phyloP scores from a whole-genome alignment of 257 asterid species.

The Oldenlandia corymbosa region DNA sequence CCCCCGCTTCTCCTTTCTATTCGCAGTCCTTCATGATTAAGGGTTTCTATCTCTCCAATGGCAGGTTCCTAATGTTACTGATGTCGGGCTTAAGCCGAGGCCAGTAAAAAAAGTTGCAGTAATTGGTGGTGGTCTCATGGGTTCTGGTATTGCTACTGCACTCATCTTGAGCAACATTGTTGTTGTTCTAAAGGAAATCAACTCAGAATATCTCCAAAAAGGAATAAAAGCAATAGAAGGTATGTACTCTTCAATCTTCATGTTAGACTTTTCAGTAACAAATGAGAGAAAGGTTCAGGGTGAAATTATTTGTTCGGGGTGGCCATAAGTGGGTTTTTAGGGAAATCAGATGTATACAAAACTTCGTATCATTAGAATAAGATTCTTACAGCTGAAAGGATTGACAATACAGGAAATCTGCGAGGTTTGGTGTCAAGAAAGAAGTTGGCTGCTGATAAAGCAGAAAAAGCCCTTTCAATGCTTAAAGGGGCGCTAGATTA shows the following conservation, averaged over 20 bases:
- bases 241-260: conserved; percentile 13
- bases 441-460: conserved; percentile 64
- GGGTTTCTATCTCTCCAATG: conserved; percentile 13
- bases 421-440: conserved; percentile 72
- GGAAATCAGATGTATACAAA: not conserved
- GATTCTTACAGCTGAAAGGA: conserved; percentile 10
- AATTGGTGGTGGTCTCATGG: conserved; percentile 98
- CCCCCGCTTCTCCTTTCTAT: not conserved
- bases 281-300: not conserved
- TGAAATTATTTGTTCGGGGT: not conserved
- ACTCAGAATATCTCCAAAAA: conserved; percentile 80
- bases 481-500: conserved; percentile 79
- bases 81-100: conserved; percentile 90
- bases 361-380: not conserved
- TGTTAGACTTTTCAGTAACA: too few species aligned
- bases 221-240: conserved; percentile 84
- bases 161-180: conserved; percentile 54
- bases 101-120: conserved; percentile 72
- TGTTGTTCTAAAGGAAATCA: conserved; percentile 84
- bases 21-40: not conserved
- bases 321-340: not conserved
- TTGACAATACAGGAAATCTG: conserved; percentile 57
- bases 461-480: conserved; percentile 59
- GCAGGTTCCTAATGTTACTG: conserved; percentile 87
- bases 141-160: conserved; percentile 96